Evolutionary conservation across 2,329 filamentous ascomycete species (phyloP), one percentile per base, ranked within the genome.

Genomic region (Tolypocladium capitatum): DNA sequence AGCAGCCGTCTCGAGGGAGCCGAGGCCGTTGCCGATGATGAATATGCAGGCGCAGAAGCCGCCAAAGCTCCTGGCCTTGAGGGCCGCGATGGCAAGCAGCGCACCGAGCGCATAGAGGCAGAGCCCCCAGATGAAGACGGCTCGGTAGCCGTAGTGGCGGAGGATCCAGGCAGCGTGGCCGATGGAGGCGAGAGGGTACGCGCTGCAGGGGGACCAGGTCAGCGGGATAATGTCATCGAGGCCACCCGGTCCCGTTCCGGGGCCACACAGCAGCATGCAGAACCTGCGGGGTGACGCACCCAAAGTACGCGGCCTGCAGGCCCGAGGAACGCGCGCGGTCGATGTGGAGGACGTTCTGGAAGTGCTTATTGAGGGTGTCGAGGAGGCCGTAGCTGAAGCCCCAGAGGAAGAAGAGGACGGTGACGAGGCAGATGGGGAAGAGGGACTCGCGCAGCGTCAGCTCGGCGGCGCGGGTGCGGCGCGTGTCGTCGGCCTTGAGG

Each of bases 11-110:
- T 90, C 85, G 18, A 90, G 76, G 0, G 84, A 84, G 1, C 80
- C 80, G 1, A 89, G 71, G 5, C 84, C 84, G 48, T 80, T 81
- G 30, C 84, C 85, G 49, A 88, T 83, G 52, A 89, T 76, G 63
- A 89, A 86, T 55, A 86, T 80, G 55, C 71, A 75, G 33, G 75
- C 77, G 56, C 83, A 87, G 66, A 89, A 90, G 9, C 84, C 86
- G 27, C 73, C 78, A 58, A 89, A 90, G 16, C 79, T 84, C 48
- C 74, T 71, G 33, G 76, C 74, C 53, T 76, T 73, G 56, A 81
- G 74, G 50, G 72, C 75, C 0, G 74, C 70, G 46, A 74, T 76
- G 13, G 72, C 70, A n/a, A 77, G 63, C 44, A 78, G 59, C n/a
- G 73, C 75, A n/a, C 76, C 76, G 31, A 78, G 49, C 2, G 78